Conservation (phyloP, 1,284 basidiomycete genomes). For the Mycosarcoma mackinlayi region DNA sequence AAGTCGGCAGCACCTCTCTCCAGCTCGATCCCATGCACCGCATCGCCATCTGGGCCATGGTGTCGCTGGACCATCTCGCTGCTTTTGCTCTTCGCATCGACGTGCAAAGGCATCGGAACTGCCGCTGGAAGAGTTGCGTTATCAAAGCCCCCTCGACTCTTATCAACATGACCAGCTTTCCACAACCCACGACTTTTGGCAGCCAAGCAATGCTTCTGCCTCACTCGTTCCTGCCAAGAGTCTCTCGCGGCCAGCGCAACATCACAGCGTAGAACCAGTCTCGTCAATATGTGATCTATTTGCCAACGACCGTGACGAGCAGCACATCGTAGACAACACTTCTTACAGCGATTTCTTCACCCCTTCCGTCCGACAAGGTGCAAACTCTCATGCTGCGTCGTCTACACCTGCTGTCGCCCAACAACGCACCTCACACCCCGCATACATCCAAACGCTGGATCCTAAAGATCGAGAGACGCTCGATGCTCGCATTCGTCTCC, state of each 20-base stretch:
- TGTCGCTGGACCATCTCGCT: conserved; percentile 39
- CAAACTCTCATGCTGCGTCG: not conserved
- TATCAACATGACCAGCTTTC: conserved; percentile 16
- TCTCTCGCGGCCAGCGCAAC: not conserved
- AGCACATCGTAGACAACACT: not conserved
- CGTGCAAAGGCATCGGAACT: conserved; percentile 32
- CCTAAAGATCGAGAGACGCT: not conserved
- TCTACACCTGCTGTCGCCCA: not conserved
- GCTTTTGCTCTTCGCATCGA: conserved; percentile 31
- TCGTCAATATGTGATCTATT: conserved; percentile 1
- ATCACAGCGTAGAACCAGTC: not conserved
- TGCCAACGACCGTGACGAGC: not conserved
- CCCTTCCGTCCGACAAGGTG: conserved; percentile 5
- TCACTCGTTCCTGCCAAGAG: not conserved
- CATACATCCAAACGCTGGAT: conserved; percentile 26
- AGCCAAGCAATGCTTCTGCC: not conserved
- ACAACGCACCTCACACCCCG: not conserved
- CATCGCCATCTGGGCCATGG: conserved; percentile 21
- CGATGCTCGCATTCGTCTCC: conserved; percentile 8
- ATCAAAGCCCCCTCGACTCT: conserved; percentile 12
- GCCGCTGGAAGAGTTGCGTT: conserved; percentile 29
- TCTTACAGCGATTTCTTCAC: conserved; percentile 35
- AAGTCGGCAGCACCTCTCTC: not conserved
- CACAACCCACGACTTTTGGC: conserved; percentile 9
- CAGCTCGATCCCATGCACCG: conserved; percentile 19